Evolutionary conservation across 2,329 filamentous ascomycete species (phyloP), one percentile per base, ranked within the genome.

Genomic region (Plenodomus tracheiphilus): DNA sequence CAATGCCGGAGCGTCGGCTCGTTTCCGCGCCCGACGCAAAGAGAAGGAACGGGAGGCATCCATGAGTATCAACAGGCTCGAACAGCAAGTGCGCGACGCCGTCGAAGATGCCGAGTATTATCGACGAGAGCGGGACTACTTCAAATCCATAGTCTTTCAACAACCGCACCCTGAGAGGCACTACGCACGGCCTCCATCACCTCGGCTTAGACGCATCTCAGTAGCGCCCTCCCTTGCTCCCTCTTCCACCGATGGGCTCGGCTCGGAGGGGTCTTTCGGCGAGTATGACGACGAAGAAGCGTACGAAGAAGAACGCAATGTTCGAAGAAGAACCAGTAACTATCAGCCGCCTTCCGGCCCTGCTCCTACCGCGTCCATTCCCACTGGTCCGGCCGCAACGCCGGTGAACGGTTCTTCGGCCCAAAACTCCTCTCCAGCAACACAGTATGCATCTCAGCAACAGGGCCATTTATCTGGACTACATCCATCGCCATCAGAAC

Each of bases 1-100:
- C 43, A 96, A 96, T 65, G 91, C 91, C 35, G 88, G 88, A 40
- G 91, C 91, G 5, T 95, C 90, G 47, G 89, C 89, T 40, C 82
- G 91, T 50, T 94, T 95, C 58, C 83, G 91, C 46, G 84, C 86
- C 65, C 82, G 91, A 51, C 85, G 91, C 65, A 95, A 95, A 74
- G 89, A 91, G 64, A 86, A 88, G 69, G 89, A 93, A 68, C 83
- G 83, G 60, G 87, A 91, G 68, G 87, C 86, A 48, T 83, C 83
- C 15, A 79, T 81, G 46, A 86, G 82, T 41, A 85, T 93, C 54
- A 79, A 87, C 42, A 83, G 85, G 58, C 76, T 93, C 45, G 86
- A 90, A 65, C 79, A 82, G 43, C 81, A 87, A 56, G 79, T 87
- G 45, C 82, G 86, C 41, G 85, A 90, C n/a, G 73, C 90, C 49